Percentiles rank a stretch among this genome's conserved stretches.
phyloP scores from a whole-genome alignment of 768 basidiomycete species.

The Pleurotus platypus region DNA sequence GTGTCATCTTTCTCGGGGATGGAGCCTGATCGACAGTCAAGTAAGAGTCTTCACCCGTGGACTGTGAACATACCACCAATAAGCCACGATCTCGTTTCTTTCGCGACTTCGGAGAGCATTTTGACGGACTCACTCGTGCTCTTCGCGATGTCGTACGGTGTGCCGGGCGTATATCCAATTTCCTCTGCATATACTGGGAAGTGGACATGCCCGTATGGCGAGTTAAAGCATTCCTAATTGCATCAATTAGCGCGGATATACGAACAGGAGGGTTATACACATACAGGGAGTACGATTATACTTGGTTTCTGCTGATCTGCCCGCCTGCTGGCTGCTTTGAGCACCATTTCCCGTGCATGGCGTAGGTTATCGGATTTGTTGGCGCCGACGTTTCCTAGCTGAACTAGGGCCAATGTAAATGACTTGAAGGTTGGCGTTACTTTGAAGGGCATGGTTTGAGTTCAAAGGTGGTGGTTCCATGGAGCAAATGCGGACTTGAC shows the following conservation, averaged over 20 bases:
- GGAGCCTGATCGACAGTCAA: slow-evolving; percentile 54
- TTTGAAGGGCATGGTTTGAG: slow-evolving; percentile 1
- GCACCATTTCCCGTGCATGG: slow-evolving; percentile 78
- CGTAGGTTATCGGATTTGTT: slow-evolving; percentile 78
- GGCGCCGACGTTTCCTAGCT: slow-evolving; percentile 71
- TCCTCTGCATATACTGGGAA: slow-evolving; percentile 84
- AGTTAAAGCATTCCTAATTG: slow-evolving; percentile 82
- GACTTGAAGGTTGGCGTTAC: slow-evolving; percentile 47
- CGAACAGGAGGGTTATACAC: slow-evolving; percentile 16
- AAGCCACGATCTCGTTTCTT: slow-evolving; percentile 79
- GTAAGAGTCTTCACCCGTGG: too few relatives aligned
- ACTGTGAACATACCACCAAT: slow-evolving; percentile 66
- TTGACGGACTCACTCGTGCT: slow-evolving; percentile 73
- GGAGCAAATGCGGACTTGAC: too few relatives aligned
- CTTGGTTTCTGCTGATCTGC: slow-evolving; percentile 61
- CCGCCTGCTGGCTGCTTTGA: slow-evolving; percentile 52
- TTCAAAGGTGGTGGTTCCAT: too few relatives aligned
- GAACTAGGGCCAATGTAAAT: slow-evolving; percentile 86
- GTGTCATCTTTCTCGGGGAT: slow-evolving; percentile 79
- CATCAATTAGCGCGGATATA: slow-evolving; percentile 1
- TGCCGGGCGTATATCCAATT: slow-evolving; percentile 59
- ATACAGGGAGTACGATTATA: slow-evolving; percentile 80
- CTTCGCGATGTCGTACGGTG: slow-evolving; percentile 51
- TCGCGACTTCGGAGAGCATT: slow-evolving; percentile 80
- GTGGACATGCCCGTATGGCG: slow-evolving; percentile 74